Conservation (phyloP, 768 basidiomycete genomes). For the Boletus pseudo-olivaceus region DNA sequence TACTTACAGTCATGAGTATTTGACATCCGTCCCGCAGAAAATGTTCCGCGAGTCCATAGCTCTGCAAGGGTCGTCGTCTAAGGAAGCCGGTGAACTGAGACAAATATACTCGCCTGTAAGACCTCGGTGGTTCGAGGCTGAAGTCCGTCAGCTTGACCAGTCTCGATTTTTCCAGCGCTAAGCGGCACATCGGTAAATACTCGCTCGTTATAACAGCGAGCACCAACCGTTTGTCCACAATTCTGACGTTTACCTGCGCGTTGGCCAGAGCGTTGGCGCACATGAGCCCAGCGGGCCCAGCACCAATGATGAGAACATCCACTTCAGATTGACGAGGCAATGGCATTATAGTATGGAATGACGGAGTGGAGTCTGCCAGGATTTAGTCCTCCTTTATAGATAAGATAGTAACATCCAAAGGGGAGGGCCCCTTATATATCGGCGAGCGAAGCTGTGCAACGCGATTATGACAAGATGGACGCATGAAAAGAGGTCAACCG, state of each 20-base stretch:
- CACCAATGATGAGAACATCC: slow-evolving; percentile 41
- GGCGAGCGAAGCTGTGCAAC: background rate
- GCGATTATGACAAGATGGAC: background rate
- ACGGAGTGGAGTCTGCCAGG: background rate
- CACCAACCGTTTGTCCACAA: slow-evolving; percentile 39
- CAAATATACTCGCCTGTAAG: slow-evolving; percentile 35
- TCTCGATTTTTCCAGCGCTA: slow-evolving; percentile 14
- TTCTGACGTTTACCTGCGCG: slow-evolving; percentile 35
- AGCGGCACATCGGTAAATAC: background rate
- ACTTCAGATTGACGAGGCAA: slow-evolving; percentile 27
- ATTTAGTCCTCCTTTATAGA: background rate
- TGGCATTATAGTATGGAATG: slow-evolving; percentile 9
- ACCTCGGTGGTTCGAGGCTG: slow-evolving; percentile 38
- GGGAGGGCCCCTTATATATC: slow-evolving; percentile 1
- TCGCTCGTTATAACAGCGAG: background rate
- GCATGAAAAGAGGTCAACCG: background rate
- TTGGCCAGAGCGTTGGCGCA: slow-evolving; percentile 38
- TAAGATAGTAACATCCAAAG: background rate
- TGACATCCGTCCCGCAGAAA: slow-evolving; percentile 59
- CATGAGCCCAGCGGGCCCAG: slow-evolving; percentile 43
- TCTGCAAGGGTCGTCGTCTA: slow-evolving; percentile 37
- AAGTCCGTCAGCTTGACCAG: slow-evolving; percentile 30
- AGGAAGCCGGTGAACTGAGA: background rate
- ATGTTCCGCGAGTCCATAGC: slow-evolving; percentile 68
- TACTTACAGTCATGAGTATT: slow-evolving; percentile 61